Evolutionary conservation across 768 basidiomycete genomes (phyloP).

Genomic region (Tylopilus cervinicoccineus): DNA sequence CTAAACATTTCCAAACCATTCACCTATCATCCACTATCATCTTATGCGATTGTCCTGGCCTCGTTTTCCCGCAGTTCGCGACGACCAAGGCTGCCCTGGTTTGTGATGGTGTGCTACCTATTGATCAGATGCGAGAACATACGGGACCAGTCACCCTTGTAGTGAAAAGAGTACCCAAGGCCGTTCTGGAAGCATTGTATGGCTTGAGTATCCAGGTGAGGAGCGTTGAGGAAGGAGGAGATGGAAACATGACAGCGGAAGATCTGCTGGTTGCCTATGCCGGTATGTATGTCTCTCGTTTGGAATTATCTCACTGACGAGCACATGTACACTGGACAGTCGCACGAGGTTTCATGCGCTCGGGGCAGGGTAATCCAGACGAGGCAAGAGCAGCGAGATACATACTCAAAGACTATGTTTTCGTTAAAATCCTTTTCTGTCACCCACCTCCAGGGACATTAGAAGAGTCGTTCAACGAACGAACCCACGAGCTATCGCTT

Average conservation of each 20-base stretch:
- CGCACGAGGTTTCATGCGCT: slow-evolving; percentile 86
- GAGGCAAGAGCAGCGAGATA: slow-evolving; percentile 91
- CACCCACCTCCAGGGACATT: slow-evolving; percentile 77
- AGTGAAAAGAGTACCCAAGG: slow-evolving; percentile 71
- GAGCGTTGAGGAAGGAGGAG: slow-evolving; percentile 78
- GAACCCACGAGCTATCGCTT: slow-evolving; percentile 60
- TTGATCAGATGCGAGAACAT: slow-evolving; percentile 94
- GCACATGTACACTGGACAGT: slow-evolving; percentile 47
- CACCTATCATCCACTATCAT: slow-evolving; percentile 83
- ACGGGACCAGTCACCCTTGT: slow-evolving; percentile 81
- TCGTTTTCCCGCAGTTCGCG: slow-evolving; percentile 98
- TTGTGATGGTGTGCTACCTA: slow-evolving; percentile 94
- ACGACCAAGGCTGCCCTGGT: slow-evolving; percentile 94
- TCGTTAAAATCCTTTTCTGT: slow-evolving; percentile 86
- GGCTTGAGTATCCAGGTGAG: slow-evolving; percentile 71
- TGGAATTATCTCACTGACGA: slow-evolving; percentile 7
- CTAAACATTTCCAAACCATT: slow-evolving; percentile 99
- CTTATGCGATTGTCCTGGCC: slow-evolving; percentile 95
- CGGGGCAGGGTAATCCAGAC: slow-evolving; percentile 96
- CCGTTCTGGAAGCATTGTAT: slow-evolving; percentile 86
- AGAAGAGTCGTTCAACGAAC: slow-evolving; percentile 69
- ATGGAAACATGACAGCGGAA: slow-evolving; percentile 68
- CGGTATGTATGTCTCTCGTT: slow-evolving; percentile 52
- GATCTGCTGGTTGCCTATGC: slow-evolving; percentile 87
- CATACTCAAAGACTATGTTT: slow-evolving; percentile 96